phyloP scores from a whole-genome alignment of 768 basidiomycete genomes.

The Coprinellus aureogranulatus region DNA sequence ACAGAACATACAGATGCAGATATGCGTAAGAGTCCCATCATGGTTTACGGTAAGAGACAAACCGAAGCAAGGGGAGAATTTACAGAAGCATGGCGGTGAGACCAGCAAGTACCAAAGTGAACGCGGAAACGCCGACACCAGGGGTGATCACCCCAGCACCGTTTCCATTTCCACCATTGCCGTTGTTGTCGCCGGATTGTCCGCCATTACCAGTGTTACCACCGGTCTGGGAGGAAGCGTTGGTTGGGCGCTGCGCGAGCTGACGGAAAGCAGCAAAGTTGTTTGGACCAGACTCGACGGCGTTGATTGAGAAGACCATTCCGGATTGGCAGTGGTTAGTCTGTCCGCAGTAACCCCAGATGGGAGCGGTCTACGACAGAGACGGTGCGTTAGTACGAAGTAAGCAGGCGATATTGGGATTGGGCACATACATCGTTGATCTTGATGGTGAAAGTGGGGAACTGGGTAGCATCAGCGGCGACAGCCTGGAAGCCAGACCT shows the following conservation, averaged over 20 bases:
- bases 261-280: constrained; percentile 50
- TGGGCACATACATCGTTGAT: constrained; percentile 40
- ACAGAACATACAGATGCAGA: background rate
- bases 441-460: constrained; percentile 52
- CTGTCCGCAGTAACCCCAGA: constrained; percentile 63
- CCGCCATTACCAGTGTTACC: background rate
- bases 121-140: background rate
- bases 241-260: constrained; percentile 19
- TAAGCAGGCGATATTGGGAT: background rate
- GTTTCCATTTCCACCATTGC: background rate
- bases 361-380: constrained; percentile 47
- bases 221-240: background rate
- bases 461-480: constrained; percentile 44
- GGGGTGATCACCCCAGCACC: background rate
- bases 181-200: background rate
- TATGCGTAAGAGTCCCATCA: background rate
- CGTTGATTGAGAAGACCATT: constrained; percentile 58
- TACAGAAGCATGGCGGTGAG: background rate
- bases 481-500: constrained; percentile 60
- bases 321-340: constrained; percentile 51
- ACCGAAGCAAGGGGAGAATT: background rate
- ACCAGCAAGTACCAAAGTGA: background rate
- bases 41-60: background rate
- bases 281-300: constrained; percentile 46
- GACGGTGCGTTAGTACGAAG: background rate